Percentiles rank a stretch among this genome's conserved stretches.
Conservation (phyloP, 768 basidiomycete species). For the Boletus edulis region DNA sequence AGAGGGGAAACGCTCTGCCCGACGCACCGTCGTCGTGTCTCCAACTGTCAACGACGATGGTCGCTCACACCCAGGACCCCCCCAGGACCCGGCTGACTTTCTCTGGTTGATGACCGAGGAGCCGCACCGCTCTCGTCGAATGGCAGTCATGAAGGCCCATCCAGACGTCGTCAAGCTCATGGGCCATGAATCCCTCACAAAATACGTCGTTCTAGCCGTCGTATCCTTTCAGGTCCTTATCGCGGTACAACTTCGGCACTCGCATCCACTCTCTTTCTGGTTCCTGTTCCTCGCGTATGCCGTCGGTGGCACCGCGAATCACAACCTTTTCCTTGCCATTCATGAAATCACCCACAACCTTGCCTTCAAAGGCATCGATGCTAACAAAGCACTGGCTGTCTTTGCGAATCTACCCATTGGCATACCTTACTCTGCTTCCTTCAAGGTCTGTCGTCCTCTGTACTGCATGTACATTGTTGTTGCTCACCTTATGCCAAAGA, state of each 20-base stretch:
- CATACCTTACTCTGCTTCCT: constrained; percentile 91
- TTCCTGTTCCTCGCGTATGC: constrained; percentile 81
- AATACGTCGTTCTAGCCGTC: constrained; percentile 84
- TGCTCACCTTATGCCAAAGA: constrained; percentile 38
- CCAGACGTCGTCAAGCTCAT: constrained; percentile 96
- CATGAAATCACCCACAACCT: constrained; percentile 99
- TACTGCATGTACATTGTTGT: not conserved
- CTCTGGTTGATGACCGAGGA: constrained; percentile 98
- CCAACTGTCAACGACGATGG: constrained; percentile 41
- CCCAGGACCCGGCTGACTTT: constrained; percentile 82
- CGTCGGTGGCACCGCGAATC: constrained; percentile 93
- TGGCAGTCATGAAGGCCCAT: constrained; percentile 90
- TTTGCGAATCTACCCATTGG: constrained; percentile 93
- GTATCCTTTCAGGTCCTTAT: constrained; percentile 69
- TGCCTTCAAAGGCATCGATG: constrained; percentile 77
- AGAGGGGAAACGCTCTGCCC: constrained; percentile 51
- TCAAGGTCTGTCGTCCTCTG: constrained; percentile 61
- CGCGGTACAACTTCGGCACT: constrained; percentile 66
- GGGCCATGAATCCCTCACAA: constrained; percentile 92
- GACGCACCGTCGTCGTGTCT: constrained; percentile 48
- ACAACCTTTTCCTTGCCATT: constrained; percentile 96
- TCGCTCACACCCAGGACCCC: constrained; percentile 45
- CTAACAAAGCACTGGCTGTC: constrained; percentile 87
- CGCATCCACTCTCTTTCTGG: constrained; percentile 60
- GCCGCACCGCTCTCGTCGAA: constrained; percentile 85